Conservation (phyloP, 768 basidiomycete species). For the Chalciporus sphaerocephalus region DNA sequence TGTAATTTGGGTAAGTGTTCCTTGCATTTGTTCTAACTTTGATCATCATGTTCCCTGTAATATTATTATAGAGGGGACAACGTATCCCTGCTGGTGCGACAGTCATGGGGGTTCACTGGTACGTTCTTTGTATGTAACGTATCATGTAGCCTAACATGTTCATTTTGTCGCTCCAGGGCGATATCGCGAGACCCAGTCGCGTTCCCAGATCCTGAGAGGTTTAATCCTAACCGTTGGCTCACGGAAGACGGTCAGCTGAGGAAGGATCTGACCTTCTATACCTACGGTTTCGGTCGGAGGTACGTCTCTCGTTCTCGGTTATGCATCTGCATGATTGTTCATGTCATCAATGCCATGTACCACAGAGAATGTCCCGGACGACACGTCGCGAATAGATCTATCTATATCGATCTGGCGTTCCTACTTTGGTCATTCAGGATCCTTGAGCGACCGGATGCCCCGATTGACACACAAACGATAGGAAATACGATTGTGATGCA, state of each 20-base stretch:
- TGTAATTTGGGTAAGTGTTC: conserved; percentile 48
- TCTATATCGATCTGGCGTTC: conserved; percentile 58
- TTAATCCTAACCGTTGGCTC: conserved; percentile 53
- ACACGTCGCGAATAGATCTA: conserved; percentile 41
- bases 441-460: conserved; percentile 40
- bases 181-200: conserved; percentile 48
- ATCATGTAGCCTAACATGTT: not conserved
- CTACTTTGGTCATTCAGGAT: conserved; percentile 61
- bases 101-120: conserved; percentile 14
- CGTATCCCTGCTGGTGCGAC: conserved; percentile 12
- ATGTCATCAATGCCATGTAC: too few relatives aligned
- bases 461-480: conserved; percentile 56
- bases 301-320: not conserved
- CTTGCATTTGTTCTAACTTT: not conserved
- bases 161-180: conserved; percentile 33
- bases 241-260: conserved; percentile 36
- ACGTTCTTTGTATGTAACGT: not conserved
- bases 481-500: conserved; percentile 33
- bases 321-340: not conserved
- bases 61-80: conserved; percentile 1
- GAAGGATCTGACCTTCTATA: conserved; percentile 43
- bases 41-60: not conserved
- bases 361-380: conserved; percentile 56
- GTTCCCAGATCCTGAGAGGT: conserved; percentile 49
- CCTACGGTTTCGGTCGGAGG: conserved; percentile 49